Evolutionary conservation across 225 moss, liverwort and hornwort species (phyloP).

Genomic region (Straminergon stramineum): DNA sequence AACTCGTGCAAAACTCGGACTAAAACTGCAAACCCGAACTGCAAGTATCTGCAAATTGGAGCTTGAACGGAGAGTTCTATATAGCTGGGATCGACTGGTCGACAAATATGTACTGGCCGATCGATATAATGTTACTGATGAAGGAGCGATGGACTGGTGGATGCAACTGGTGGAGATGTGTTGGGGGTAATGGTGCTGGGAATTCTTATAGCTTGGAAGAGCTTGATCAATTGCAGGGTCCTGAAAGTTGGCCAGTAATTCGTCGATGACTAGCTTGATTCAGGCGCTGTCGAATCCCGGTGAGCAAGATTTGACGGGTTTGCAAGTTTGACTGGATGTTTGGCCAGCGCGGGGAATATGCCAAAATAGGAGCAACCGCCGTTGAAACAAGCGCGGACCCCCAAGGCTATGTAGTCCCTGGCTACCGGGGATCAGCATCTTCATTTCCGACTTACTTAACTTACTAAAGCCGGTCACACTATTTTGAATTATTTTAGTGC

Average conservation of each 20-base stretch:
- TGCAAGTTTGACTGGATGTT: background rate
- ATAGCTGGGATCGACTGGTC: background rate
- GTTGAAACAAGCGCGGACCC: background rate
- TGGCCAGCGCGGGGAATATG: background rate
- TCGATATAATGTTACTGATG: background rate
- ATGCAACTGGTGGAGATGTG: background rate
- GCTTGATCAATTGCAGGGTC: background rate
- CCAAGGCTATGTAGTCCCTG: background rate
- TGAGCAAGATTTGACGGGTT: background rate
- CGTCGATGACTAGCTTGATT: background rate
- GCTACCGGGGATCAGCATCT: background rate
- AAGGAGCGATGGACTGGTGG: background rate
- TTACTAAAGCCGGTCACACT: too few species aligned
- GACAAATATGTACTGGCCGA: background rate
- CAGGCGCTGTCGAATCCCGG: background rate
- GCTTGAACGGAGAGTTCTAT: background rate
- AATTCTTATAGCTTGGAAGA: background rate
- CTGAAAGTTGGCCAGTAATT: background rate
- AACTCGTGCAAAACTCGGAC: background rate
- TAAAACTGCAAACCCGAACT: background rate
- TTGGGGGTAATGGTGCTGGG: background rate
- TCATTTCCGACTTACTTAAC: background rate
- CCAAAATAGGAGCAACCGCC: background rate
- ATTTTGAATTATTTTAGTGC: background rate
- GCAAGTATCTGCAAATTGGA: background rate